These are phyloP conservation scores for Cyberlindnera xishuangbannaensis DNA, from an alignment of 805 yeast genomes.

Conservation along the genomic window DNA sequence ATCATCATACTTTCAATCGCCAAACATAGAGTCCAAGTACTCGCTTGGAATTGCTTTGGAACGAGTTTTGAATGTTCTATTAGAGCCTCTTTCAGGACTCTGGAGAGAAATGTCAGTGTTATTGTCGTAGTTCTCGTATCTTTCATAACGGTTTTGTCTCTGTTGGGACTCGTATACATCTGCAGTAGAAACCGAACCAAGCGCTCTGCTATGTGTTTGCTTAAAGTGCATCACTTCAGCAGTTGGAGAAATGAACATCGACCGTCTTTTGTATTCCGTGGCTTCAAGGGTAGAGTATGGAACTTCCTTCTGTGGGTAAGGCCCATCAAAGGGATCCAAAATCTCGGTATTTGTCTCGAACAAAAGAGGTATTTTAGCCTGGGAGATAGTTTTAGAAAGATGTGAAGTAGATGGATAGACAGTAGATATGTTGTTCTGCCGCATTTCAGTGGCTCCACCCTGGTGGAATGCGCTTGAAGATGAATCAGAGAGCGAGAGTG, in stretches of 20 bases:
- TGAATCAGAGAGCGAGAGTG: conserved; percentile 26
- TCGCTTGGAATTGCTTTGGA: conserved; percentile 37
- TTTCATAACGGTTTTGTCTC: conserved; percentile 10
- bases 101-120: conserved; percentile 11
- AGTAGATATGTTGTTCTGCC: conserved; percentile 1
- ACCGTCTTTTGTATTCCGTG: conserved; percentile 26
- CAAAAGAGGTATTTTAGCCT: conserved; percentile 18
- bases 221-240: conserved; percentile 57
- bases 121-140: conserved; percentile 14
- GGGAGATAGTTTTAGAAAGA: conserved; percentile 11
- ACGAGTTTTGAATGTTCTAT: conserved; percentile 13
- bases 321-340: conserved; percentile 13
- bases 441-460: conserved; percentile 12
- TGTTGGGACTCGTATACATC: conserved; percentile 1
- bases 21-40: conserved; percentile 46
- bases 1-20: no score
- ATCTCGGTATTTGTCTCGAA: conserved; percentile 15
- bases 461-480: conserved; percentile 14
- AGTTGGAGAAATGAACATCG: conserved; percentile 75
- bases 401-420: conserved; percentile 2
- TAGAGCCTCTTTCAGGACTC: conserved; percentile 17
- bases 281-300: conserved; percentile 20
- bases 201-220: conserved; percentile 15
- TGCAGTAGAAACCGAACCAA: no score
- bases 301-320: conserved; percentile 7